These are phyloP conservation scores for Umbelopsis vinacea DNA, from an alignment of 192 early-diverging fungal species.

Conservation along the genomic window DNA sequence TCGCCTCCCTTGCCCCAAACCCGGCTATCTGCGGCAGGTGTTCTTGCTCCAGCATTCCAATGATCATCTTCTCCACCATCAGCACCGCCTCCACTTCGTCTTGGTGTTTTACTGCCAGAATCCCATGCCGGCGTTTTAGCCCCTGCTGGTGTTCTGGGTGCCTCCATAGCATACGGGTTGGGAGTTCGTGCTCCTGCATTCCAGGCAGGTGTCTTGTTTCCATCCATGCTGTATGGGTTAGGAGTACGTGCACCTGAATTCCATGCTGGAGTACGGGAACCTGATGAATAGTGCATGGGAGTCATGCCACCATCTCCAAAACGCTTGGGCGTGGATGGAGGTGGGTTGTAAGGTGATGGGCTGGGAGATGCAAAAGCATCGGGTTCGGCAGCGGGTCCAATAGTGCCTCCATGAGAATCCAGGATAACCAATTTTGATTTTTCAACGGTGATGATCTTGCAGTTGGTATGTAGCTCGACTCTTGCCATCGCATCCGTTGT, in stretches of 20 bases:
- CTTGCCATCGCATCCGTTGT: slow-evolving; percentile 70
- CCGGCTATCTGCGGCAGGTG: slow-evolving; percentile 43
- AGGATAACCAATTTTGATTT: slow-evolving; percentile 74
- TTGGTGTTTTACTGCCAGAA: slow-evolving; percentile 57
- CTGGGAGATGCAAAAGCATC: slow-evolving; percentile 26
- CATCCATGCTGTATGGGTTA: slow-evolving; percentile 50
- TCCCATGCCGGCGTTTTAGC: slow-evolving; percentile 72
- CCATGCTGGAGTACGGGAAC: slow-evolving; percentile 59
- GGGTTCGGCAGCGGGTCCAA: slow-evolving; percentile 50
- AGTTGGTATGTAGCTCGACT: slow-evolving; percentile 93
- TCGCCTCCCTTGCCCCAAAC: slow-evolving; percentile 27
- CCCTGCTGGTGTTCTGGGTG: slow-evolving; percentile 33
- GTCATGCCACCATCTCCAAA: slow-evolving; percentile 52
- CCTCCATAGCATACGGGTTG: slow-evolving; percentile 41
- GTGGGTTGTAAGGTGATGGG: slow-evolving; percentile 31
- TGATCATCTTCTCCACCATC: slow-evolving; percentile 38
- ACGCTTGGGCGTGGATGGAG: slow-evolving; percentile 37
- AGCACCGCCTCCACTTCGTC: slow-evolving; percentile 23
- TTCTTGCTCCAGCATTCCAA: slow-evolving; percentile 47
- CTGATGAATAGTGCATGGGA: slow-evolving; percentile 47
- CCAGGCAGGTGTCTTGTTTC: slow-evolving; percentile 55
- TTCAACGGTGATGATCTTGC: slow-evolving; percentile 78
- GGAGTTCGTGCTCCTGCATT: slow-evolving; percentile 64
- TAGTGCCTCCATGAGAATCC: slow-evolving; percentile 56
- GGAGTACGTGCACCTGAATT: slow-evolving; percentile 60